Evolutionary conservation across 805 yeast species (phyloP), one percentile per base, ranked within the genome.

Genomic region (Yarrowia divulgata): DNA sequence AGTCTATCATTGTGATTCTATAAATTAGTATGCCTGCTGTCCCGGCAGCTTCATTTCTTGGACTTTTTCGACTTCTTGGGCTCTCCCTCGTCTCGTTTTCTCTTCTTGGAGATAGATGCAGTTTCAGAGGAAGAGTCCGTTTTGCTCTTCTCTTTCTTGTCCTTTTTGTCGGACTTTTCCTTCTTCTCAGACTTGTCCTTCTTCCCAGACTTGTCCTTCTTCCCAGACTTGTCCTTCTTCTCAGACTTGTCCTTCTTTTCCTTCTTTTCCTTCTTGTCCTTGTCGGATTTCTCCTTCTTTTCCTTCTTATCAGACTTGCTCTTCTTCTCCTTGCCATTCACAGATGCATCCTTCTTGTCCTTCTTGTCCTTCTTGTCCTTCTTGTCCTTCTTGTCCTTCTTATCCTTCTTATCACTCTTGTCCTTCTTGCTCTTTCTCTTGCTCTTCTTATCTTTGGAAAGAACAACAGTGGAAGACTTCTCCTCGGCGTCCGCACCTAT

Each of bases 321-420:
- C 74, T 46, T 75, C 73, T 46, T 46, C 7, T 46, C 50, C 50
- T 46, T 46, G 50, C 71, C 75, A 72, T 69, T 76, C 43, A 67
- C 63, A 50, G 54, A 55, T 39, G 62, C 62, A 40, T 55, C 46
- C 45, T 40, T 52, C 69, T 70, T 69, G 69, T 72, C 67, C 71
- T 71, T 52, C 46, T 42, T 73, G 73, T 63, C 73, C 74, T 68
- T 71, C 46, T 68, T 23, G 48, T 73, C 73, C 39, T 60, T 80
- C 76, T 77, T 68, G 78, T 73, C 73, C 39, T 60, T 80, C 76
- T 77, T 68, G 78, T 75, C 50, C 69, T 49, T 43, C 70, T 70
- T 62, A 72, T 70, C 63, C 75, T 23, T 23, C 29, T 23, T 23
- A 4, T 23, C 29, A 23, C 29, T 69, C 74, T 72, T 72, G 68